Conservation (phyloP, 169 alveolate genomes). For the Amoebophrya sp. region DNA sequence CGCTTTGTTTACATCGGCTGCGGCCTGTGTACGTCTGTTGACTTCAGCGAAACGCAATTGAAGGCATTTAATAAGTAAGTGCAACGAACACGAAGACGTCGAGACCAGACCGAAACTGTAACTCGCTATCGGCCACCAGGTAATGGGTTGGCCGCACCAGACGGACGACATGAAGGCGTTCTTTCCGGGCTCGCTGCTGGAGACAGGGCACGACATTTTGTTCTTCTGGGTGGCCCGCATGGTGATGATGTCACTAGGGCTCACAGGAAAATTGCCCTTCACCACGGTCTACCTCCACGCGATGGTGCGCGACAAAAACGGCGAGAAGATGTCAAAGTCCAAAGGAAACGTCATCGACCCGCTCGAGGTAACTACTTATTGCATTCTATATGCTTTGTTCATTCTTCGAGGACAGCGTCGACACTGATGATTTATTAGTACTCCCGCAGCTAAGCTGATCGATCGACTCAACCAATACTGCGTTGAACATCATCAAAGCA, state of each 20-base stretch:
- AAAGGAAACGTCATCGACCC: conserved; percentile 99
- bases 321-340: conserved; percentile 95
- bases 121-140: background rate
- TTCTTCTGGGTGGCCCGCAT: conserved; percentile 99
- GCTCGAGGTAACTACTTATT: conserved; percentile 83
- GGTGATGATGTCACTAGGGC: conserved; percentile 92
- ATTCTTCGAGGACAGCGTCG: too few species aligned
- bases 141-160: conserved; percentile 95
- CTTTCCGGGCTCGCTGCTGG: conserved; percentile 35
- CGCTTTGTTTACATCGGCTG: background rate
- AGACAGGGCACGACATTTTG: conserved; percentile 96
- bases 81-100: too few species aligned
- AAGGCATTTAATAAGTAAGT: too few species aligned
- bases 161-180: conserved; percentile 77
- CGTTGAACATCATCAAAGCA: too few species aligned
- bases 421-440: too few species aligned
- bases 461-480: conserved; percentile 20
- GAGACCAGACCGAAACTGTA: too few species aligned
- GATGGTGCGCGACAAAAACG: conserved; percentile 94
- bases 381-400: too few species aligned
- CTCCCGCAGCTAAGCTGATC: background rate
- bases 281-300: conserved; percentile 90
- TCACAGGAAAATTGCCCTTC: conserved; percentile 91
- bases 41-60: background rate
- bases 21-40: background rate